A percentile compares a stretch with the other conserved stretches of the same genome.
These are phyloP conservation scores for Pythium apleroticum DNA, from an alignment of 352 stramenopile genomes.

Conservation along the genomic window DNA sequence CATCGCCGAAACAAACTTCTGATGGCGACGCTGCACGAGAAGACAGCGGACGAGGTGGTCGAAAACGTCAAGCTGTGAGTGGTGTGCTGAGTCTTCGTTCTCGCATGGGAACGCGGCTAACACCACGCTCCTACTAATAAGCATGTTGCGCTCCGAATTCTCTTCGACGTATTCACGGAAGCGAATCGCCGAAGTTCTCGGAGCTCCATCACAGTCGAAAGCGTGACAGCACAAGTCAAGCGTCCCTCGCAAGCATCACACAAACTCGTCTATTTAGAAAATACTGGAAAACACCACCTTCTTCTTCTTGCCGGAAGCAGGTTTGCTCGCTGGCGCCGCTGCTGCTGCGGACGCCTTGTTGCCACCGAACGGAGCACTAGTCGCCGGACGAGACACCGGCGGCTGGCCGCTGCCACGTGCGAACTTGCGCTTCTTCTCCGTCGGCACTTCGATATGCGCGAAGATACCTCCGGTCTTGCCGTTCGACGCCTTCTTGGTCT, in stretches of 20 bases:
- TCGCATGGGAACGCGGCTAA: too few species aligned
- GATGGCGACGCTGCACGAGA: neutral
- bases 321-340: slow-evolving; percentile 21
- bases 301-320: slow-evolving; percentile 57
- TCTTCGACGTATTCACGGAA: slow-evolving; percentile 1
- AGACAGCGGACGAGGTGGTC: neutral
- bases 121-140: too few species aligned
- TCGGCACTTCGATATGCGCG: slow-evolving; percentile 66
- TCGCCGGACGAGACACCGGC: slow-evolving; percentile 5
- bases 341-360: slow-evolving; percentile 7
- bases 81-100: neutral
- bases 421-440: slow-evolving; percentile 68
- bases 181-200: slow-evolving; percentile 14
- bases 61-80: slow-evolving; percentile 5
- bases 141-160: slow-evolving; percentile 20
- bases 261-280: slow-evolving; percentile 41
- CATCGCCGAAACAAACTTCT: slow-evolving; percentile 25
- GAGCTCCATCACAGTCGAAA: neutral
- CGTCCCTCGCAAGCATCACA: slow-evolving; percentile 4
- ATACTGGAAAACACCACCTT: slow-evolving; percentile 82
- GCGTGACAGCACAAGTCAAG: neutral
- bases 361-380: slow-evolving; percentile 19
- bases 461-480: slow-evolving; percentile 86
- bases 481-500: slow-evolving; percentile 46
- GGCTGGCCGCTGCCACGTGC: slow-evolving; percentile 12